Percentiles rank a stretch among this genome's conserved stretches.
Conservation (phyloP, 441 rosid genomes). For the Macaranga tanarius region DNA sequence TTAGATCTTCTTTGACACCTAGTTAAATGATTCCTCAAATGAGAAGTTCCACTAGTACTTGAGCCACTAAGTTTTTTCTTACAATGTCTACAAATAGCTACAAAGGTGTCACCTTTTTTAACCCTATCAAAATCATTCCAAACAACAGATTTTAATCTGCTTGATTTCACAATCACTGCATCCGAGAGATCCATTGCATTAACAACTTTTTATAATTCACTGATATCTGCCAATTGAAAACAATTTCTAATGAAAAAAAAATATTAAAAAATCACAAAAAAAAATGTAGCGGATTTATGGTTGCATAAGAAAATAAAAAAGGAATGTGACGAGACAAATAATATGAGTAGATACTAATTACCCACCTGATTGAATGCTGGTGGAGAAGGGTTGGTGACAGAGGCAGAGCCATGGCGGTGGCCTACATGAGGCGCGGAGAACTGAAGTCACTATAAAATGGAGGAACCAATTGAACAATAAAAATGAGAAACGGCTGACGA, state of each 20-base stretch:
- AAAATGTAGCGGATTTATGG: too few species aligned
- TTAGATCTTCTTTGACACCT: conserved; percentile 79
- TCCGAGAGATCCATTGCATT: conserved; percentile 18
- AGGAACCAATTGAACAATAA: too few species aligned
- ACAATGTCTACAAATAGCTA: conserved; percentile 88
- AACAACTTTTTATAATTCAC: background rate
- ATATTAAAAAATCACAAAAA: background rate
- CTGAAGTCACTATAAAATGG: background rate
- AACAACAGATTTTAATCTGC: conserved; percentile 89
- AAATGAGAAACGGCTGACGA: background rate
- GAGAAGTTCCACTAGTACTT: conserved; percentile 93
- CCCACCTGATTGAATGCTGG: conserved; percentile 4
- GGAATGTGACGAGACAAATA: background rate
- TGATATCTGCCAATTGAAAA: background rate
- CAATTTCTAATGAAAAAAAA: background rate
- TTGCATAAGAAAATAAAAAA: background rate
- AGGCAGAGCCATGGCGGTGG: background rate
- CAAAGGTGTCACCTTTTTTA: conserved; percentile 79
- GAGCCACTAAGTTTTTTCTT: conserved; percentile 95
- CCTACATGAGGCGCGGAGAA: background rate
- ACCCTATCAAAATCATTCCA: conserved; percentile 97
- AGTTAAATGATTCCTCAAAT: conserved; percentile 88
- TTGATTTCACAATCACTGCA: conserved; percentile 49
- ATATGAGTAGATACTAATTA: background rate
- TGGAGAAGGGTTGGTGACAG: background rate